Evolutionary conservation across 2,329 filamentous ascomycete species (phyloP).

Genomic region (Ophiocordyceps camponoti-floridani): DNA sequence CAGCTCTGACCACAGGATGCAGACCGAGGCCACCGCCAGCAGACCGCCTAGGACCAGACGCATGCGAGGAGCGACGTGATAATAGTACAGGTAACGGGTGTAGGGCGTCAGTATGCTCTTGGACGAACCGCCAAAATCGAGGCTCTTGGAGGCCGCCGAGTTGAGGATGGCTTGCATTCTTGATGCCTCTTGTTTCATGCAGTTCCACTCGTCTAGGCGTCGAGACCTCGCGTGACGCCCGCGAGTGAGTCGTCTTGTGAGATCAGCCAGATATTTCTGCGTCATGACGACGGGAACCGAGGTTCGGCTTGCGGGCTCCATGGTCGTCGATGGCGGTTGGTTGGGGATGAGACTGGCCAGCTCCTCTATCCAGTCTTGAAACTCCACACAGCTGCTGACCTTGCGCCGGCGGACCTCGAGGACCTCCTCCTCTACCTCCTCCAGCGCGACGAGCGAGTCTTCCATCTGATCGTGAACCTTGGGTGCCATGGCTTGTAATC

Average conservation of each 20-base stretch:
- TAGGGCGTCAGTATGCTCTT: conserved; percentile 57
- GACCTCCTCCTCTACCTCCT: conserved; percentile 68
- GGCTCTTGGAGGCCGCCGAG: conserved; percentile 59
- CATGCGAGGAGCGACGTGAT: conserved; percentile 51
- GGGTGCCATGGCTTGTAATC: conserved; percentile 64
- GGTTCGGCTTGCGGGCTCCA: conserved; percentile 1
- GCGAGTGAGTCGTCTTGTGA: conserved; percentile 66
- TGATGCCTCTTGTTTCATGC: conserved; percentile 54
- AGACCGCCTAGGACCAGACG: conserved; percentile 48
- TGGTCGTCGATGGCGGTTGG: conserved; percentile 23
- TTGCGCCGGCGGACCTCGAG: conserved; percentile 65
- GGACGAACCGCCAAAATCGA: conserved; percentile 51
- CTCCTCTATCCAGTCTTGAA: conserved; percentile 93
- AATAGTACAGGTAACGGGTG: conserved; percentile 62
- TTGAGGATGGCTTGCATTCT: conserved; percentile 70
- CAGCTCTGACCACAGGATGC: conserved; percentile 85
- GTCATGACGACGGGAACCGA: conserved; percentile 51
- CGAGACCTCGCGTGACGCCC: conserved; percentile 70
- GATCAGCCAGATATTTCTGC: conserved; percentile 77
- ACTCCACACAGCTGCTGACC: conserved; percentile 54
- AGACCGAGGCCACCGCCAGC: conserved; percentile 57
- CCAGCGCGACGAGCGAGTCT: conserved; percentile 62
- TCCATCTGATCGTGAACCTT: conserved; percentile 73
- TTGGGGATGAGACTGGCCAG: conserved; percentile 53
- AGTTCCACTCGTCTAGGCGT: conserved; percentile 75